Percentiles rank a stretch among this genome's conserved stretches.
Conservation (phyloP, 2,329 filamentous ascomycete genomes). For the Claviceps citrina region DNA sequence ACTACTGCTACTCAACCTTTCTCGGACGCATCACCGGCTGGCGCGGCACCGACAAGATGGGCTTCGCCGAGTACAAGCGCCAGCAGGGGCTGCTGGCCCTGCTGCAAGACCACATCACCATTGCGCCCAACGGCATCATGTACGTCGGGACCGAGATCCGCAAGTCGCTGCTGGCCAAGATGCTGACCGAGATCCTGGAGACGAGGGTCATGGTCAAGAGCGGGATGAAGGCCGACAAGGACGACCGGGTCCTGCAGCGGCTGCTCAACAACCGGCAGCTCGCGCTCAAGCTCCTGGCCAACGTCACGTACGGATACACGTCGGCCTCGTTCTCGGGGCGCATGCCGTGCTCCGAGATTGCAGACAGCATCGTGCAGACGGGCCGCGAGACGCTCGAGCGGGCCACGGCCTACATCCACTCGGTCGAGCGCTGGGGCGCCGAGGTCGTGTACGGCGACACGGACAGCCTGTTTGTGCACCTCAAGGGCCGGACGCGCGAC, state of each 20-base stretch:
- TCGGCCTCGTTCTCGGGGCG: constrained; percentile 92
- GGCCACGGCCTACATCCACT: constrained; percentile 84
- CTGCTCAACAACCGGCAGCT: constrained; percentile 87
- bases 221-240: constrained; percentile 86
- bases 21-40: constrained; percentile 72
- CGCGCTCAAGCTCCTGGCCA: constrained; percentile 90
- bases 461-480: constrained; percentile 80
- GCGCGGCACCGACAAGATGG: constrained; percentile 90
- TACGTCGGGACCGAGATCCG: constrained; percentile 74
- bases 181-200: constrained; percentile 90
- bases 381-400: constrained; percentile 88
- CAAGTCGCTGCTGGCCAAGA: constrained; percentile 84
- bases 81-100: constrained; percentile 60
- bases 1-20: constrained; percentile 96
- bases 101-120: constrained; percentile 73
- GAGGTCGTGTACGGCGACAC: constrained; percentile 98
- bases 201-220: constrained; percentile 96
- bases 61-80: constrained; percentile 74
- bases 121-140: constrained; percentile 93
- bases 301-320: constrained; percentile 96
- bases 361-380: constrained; percentile 94
- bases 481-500: constrained; percentile 73
- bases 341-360: constrained; percentile 96
- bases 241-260: constrained; percentile 71
- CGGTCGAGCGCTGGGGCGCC: constrained; percentile 71